phyloP scores from a whole-genome alignment of 192 early-diverging fungal species.

The Coemansia sp. region DNA sequence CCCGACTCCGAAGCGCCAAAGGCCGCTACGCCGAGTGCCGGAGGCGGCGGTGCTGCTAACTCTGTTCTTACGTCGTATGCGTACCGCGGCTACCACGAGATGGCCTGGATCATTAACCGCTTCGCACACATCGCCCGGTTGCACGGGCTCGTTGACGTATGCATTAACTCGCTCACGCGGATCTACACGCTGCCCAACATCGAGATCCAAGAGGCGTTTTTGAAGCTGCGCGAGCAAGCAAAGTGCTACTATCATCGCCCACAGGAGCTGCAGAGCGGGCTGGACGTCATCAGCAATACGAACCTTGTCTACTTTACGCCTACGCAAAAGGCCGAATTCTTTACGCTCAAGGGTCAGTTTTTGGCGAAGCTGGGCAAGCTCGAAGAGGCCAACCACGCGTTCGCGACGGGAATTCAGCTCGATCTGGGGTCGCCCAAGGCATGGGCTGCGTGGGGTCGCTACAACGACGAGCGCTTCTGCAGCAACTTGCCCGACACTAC shows the following conservation, averaged over 20 bases:
- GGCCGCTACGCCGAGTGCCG: conserved; percentile 8
- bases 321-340: conserved; percentile 97
- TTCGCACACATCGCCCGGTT: conserved; percentile 97
- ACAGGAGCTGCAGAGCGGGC: conserved; percentile 82
- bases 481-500: conserved; percentile 79
- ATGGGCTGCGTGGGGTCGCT: conserved; percentile 97
- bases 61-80: conserved; percentile 75
- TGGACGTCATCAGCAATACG: conserved; percentile 99
- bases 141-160: conserved; percentile 94
- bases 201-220: conserved; percentile 98
- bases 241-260: conserved; percentile 95
- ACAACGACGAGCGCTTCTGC: conserved; percentile 90
- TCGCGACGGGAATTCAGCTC: conserved; percentile 87
- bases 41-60: conserved; percentile 11
- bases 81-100: conserved; percentile 98
- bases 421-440: conserved; percentile 89
- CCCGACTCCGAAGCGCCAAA: conserved; percentile 16
- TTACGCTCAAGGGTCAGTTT: conserved; percentile 95
- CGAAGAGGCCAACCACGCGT: conserved; percentile 87
- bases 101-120: conserved; percentile 99
- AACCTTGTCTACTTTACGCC: conserved; percentile 94
- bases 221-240: conserved; percentile 96
- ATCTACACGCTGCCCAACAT: conserved; percentile 99
- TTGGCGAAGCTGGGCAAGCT: conserved; percentile 82
- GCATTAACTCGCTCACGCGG: conserved; percentile 86